Base-by-base conservation (phyloP, 2,329 filamentous ascomycete species). In the Rhytidhysteron rufulum region DNA sequence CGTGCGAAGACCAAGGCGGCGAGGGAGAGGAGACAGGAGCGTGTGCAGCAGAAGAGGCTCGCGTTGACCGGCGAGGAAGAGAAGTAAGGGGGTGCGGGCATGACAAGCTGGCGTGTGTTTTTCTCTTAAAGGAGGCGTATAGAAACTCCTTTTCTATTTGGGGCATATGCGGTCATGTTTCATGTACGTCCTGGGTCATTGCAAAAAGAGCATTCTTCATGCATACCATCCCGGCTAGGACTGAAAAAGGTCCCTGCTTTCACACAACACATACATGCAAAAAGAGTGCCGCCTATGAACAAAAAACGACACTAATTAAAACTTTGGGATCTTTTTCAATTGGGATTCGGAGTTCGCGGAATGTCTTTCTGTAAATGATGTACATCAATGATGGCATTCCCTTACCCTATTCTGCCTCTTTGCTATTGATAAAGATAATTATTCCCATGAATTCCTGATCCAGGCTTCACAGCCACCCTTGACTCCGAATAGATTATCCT, bases 1-100 rank as follows among this genome's bases (percentile, higher is more conserved):
- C 89, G 93, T 79, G 88, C 89, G 73, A 96, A 95, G 89, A 97
- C 89, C 84, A 97, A 96, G 90, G 93, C 93, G 70, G 93, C 93
- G 66, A 89, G 93, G 78, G 93, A 97, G 86, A 86, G 93, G 80
- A 93, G 93, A 85, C 76, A 84, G 75, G 88, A 95, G 81, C 87
- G 94, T 75, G 81, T 85, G 71, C 73, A 78, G 70, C 84, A 86
- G 73, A 98, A 98, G 91, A 83, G 89, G 73, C 85, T 81, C 68
- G 89, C 88, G 68, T 72, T 94, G 72, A 69, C 85, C 66, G 88
- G 78, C 69, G 88, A 89, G 66, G 80, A 72, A 44, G 73, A 74
- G 58, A 63, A 69, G 54, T 58, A 72, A 47, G 48, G 41, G 37
- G 51, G 16, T 31, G 54, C 49, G 54, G 55, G 50, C 59, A 62